Percentiles rank a stretch among this genome's conserved stretches.
Evolutionary conservation across 106 monocot species (phyloP).

Genomic region (Allium fistulosum): DNA sequence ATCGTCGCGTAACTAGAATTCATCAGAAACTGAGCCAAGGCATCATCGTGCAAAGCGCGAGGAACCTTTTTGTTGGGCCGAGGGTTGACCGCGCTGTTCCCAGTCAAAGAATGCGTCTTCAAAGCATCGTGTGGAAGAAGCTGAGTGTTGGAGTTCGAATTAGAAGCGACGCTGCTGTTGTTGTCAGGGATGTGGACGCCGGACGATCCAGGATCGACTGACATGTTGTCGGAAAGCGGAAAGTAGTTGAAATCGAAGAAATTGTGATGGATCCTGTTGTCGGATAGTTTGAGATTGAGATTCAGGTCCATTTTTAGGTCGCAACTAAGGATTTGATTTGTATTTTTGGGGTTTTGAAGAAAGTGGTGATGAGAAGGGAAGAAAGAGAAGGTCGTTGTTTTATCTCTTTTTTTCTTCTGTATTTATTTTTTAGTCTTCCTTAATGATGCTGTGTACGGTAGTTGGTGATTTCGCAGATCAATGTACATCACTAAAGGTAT

Average conservation of each 20-base stretch:
- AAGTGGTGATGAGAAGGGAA: too few species aligned
- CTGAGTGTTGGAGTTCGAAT: slow-evolving; percentile 25
- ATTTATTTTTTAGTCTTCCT: too few species aligned
- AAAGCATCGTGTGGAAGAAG: slow-evolving; percentile 22
- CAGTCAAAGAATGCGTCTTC: neutral
- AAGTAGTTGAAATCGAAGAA: slow-evolving; percentile 45
- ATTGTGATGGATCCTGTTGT: slow-evolving; percentile 13
- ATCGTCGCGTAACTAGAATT: slow-evolving; percentile 8
- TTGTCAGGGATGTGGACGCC: slow-evolving; percentile 43
- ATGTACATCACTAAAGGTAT: too few species aligned
- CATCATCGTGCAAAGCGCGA: slow-evolving; percentile 16
- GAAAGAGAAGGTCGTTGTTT: too few species aligned
- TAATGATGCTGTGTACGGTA: too few species aligned
- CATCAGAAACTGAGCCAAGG: slow-evolving; percentile 22
- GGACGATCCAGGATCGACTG: slow-evolving; percentile 42
- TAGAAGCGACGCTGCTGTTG: slow-evolving; percentile 59
- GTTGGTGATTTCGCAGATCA: too few species aligned
- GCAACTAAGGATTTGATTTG: neutral
- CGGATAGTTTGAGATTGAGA: slow-evolving; percentile 1
- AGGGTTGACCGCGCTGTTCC: slow-evolving; percentile 8
- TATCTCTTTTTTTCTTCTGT: too few species aligned
- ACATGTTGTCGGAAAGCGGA: slow-evolving; percentile 61
- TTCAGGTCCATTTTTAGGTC: slow-evolving; percentile 1
- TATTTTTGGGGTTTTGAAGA: too few species aligned
- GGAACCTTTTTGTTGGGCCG: slow-evolving; percentile 6